Conservation (phyloP, 495 filamentous ascomycete genomes). For the Letharia columbiana region DNA sequence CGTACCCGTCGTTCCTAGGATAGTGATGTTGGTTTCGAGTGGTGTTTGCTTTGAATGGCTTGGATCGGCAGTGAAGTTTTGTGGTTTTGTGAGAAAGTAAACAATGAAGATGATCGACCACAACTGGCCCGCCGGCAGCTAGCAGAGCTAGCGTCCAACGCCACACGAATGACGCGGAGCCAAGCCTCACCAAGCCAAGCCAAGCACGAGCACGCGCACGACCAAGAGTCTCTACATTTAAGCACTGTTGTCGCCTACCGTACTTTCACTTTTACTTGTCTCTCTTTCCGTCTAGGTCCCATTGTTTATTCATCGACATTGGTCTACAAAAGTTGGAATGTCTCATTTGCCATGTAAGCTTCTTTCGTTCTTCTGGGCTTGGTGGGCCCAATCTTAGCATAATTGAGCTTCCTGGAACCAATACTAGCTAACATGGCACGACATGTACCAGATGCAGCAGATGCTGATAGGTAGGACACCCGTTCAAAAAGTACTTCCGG, state of each 20-base stretch:
- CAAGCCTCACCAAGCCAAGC: not conserved
- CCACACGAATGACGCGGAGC: not conserved
- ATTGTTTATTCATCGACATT: not conserved
- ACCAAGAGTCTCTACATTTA: too few species aligned
- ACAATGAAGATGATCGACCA: conserved; percentile 20
- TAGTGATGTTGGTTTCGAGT: not conserved
- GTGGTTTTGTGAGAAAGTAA: conserved; percentile 12
- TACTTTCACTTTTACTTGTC: not conserved
- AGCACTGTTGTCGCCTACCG: not conserved
- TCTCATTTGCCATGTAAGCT: conserved; percentile 64
- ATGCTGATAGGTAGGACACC: conserved; percentile 76
- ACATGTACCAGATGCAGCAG: conserved; percentile 69
- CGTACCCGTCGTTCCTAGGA: not conserved
- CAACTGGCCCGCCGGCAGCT: not conserved
- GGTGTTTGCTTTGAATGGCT: not conserved
- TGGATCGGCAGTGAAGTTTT: not conserved
- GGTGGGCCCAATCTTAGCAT: conserved; percentile 6
- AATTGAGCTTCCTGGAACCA: not conserved
- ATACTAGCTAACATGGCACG: conserved; percentile 17
- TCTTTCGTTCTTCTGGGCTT: not conserved
- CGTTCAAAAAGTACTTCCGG: not conserved
- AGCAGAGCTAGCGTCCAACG: conserved; percentile 7
- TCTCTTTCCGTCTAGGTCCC: not conserved
- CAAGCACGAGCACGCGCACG: not conserved
- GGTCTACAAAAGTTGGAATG: not conserved